Evolutionary conservation across 176 grass and related monocot species (phyloP), one percentile per base, ranked within the genome.

Genomic region (Avena atlantica): DNA sequence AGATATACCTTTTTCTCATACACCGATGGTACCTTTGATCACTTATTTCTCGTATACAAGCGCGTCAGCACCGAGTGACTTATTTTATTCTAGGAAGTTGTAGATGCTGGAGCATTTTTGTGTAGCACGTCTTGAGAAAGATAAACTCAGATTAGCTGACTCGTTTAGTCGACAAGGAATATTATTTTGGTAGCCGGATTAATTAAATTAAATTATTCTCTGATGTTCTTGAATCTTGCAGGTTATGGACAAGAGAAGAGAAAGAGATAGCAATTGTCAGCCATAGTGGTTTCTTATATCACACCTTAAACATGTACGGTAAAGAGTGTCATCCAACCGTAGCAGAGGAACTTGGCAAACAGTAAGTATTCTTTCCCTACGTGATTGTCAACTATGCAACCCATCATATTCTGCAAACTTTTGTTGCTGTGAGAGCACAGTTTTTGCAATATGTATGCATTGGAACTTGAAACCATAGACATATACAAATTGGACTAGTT

Each of bases 191-290:
- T 53, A 40, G 48, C 61, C 63, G 10, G 36, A 42, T 57, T 65
- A 9, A 57, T n/a, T 83, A 12, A 75, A 34, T 6, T 83, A 12
- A 75, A 34, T 6, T 83, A 19, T 48, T 20, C 50, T 79, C 40
- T 3, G 20, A 77, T 81, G 60, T 75, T n/a, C 61, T 87, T 90
- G 67, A 84, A 98, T n/a, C 61, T 87, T 90, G 67, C 86, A 98
- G 97, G 97, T 91, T 98, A 83, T 96, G 94, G 94, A 96, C 92
- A 79, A 89, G 97, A 40, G 82, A 96, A 78, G 97, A 98, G 80
- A 94, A 83, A 40, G 94, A 96, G 87, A 96, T 96, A 87, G 93
- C 90, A 85, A 77, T 98, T 17, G 89, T 96, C 62, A 96, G 78
- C 20, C 97, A 98, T 67, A 96, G 94, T 19, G 92, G 89, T 36